Evolutionary conservation across 1,284 basidiomycete species (phyloP).

Genomic region (Cutaneotrichosporon spelunceum): DNA sequence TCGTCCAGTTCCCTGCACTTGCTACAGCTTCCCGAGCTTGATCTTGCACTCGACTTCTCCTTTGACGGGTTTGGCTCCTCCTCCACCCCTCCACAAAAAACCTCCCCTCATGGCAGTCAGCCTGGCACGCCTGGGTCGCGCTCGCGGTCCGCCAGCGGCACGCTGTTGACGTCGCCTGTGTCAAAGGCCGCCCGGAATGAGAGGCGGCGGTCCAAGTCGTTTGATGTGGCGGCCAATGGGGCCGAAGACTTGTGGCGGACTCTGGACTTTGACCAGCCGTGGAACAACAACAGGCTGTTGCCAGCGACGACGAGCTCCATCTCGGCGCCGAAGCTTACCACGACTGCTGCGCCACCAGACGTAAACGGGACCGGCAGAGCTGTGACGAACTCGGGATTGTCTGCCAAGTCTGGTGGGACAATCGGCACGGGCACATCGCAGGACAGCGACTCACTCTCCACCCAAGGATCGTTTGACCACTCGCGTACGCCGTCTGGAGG

Average conservation of each 20-base stretch:
- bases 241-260: constrained; percentile 14
- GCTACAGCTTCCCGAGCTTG: constrained; percentile 47
- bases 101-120: background rate
- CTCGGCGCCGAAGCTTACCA: constrained; percentile 28
- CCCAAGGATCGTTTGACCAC: constrained; percentile 35
- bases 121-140: constrained; percentile 8
- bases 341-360: background rate
- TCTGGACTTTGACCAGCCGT: constrained; percentile 13
- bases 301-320: constrained; percentile 22
- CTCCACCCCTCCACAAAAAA: constrained; percentile 31
- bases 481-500: constrained; percentile 46
- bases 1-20: constrained; percentile 25
- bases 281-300: constrained; percentile 27
- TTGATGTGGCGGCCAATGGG: constrained; percentile 8
- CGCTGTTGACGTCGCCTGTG: constrained; percentile 5
- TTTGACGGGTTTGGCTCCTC: constrained; percentile 32
- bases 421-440: background rate
- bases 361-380: background rate
- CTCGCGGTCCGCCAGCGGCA: constrained; percentile 6
- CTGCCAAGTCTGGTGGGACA: background rate
- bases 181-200: constrained; percentile 5
- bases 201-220: constrained; percentile 22
- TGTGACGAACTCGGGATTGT: background rate
- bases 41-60: constrained; percentile 42
- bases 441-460: constrained; percentile 18